These are phyloP conservation scores for Verticillium nubilum DNA, from an alignment of 2,329 filamentous ascomycete species.

Conservation along the genomic window DNA sequence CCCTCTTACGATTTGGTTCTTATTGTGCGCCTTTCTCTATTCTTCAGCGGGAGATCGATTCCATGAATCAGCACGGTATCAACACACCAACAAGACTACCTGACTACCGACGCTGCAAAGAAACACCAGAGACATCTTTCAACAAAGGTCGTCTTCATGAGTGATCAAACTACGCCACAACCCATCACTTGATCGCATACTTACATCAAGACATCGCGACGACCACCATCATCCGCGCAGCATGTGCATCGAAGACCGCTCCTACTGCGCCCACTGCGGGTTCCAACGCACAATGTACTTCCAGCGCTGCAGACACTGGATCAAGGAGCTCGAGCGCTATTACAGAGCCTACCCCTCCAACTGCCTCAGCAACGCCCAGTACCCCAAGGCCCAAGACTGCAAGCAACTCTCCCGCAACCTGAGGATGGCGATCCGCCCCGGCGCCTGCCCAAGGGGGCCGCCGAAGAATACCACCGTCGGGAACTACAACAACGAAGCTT, in stretches of 20 bases:
- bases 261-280: constrained; percentile 11
- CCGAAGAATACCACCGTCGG: neutral
- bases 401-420: constrained; percentile 6
- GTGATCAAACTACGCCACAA: too few species aligned
- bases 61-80: too few species aligned
- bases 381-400: constrained; percentile 7
- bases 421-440: constrained; percentile 6
- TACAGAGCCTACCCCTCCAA: constrained; percentile 1
- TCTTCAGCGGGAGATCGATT: neutral
- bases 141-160: too few species aligned
- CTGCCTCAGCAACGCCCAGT: constrained; percentile 4
- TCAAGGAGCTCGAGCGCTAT: constrained; percentile 1
- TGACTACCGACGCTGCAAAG: too few species aligned
- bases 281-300: constrained; percentile 12
- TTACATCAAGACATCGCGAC: neutral
- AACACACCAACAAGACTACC: too few species aligned
- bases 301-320: constrained; percentile 7
- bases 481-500: neutral
- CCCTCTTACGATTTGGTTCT: too few species aligned
- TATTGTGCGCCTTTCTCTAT: too few species aligned
- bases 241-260: constrained; percentile 12
- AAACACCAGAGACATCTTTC: too few species aligned
- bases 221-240: neutral
- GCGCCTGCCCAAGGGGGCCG: constrained; percentile 7
- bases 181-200: too few species aligned